phyloP scores from a whole-genome alignment of 2,329 filamentous ascomycete genomes.

The Apiospora sp. region DNA sequence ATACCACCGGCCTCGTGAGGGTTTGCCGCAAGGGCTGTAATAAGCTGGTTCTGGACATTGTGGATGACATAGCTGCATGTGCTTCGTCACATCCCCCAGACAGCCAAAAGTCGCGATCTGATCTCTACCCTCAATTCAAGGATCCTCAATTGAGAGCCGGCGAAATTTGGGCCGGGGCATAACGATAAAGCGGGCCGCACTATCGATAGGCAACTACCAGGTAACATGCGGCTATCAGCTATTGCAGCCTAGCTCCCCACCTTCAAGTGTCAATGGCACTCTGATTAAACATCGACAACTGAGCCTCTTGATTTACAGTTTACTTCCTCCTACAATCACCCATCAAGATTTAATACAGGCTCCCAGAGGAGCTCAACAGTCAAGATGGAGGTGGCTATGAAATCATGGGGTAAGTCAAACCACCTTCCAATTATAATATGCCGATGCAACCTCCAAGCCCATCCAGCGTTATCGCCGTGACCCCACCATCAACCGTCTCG shows the following conservation, averaged over 20 bases:
- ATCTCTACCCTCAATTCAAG: not conserved
- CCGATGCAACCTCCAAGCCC: not conserved
- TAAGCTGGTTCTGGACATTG: constrained; percentile 41
- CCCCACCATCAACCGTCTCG: constrained; percentile 19
- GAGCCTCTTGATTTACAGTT: not conserved
- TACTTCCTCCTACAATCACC: not conserved
- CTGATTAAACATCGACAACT: not conserved
- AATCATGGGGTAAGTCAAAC: constrained; percentile 64
- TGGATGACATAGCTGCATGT: constrained; percentile 32
- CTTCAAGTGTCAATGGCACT: constrained; percentile 12
- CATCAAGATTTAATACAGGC: constrained; percentile 11
- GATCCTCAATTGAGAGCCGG: constrained; percentile 20
- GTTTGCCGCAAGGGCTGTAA: constrained; percentile 41
- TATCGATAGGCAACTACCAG: constrained; percentile 6
- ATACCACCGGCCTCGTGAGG: constrained; percentile 41
- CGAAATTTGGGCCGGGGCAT: constrained; percentile 21
- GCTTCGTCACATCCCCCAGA: constrained; percentile 31
- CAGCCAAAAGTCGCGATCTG: constrained; percentile 32
- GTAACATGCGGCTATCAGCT: constrained; percentile 14
- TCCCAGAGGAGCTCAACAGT: constrained; percentile 24
- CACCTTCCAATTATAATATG: not conserved
- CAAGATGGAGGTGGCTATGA: constrained; percentile 64
- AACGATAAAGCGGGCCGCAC: not conserved
- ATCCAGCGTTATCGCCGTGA: constrained; percentile 8
- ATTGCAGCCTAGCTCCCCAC: constrained; percentile 24